phyloP scores from a whole-genome alignment of 2,329 filamentous ascomycete species.

The Penicillium sp. region DNA sequence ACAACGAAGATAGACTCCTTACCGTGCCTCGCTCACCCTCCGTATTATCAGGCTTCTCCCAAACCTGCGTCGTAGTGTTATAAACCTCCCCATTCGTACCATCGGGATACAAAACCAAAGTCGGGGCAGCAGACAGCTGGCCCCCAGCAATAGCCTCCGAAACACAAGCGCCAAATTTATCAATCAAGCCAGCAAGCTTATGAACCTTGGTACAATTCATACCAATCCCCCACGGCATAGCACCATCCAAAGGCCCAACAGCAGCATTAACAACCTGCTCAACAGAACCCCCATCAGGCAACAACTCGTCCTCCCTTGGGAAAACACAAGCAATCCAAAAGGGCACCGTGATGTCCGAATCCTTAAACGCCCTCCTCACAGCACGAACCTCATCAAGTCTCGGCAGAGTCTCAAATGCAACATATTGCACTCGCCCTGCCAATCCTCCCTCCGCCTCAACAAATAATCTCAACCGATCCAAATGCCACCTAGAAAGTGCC shows the following conservation, averaged over 20 bases:
- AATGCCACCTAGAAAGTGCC: constrained; percentile 55
- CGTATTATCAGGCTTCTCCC: constrained; percentile 42
- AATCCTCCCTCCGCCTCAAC: constrained; percentile 35
- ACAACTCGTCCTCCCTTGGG: constrained; percentile 48
- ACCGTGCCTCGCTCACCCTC: constrained; percentile 20
- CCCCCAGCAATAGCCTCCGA: constrained; percentile 4
- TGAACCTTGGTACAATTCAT: constrained; percentile 58
- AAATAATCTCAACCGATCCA: constrained; percentile 52
- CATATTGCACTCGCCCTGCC: constrained; percentile 46
- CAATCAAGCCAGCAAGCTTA: constrained; percentile 26
- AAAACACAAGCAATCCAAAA: constrained; percentile 64
- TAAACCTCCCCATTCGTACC: constrained; percentile 65
- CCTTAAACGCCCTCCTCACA: constrained; percentile 38
- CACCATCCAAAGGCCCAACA: constrained; percentile 22
- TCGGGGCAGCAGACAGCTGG: constrained; percentile 35
- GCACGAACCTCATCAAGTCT: constrained; percentile 59
- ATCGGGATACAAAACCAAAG: constrained; percentile 63
- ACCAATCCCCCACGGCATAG: constrained; percentile 58
- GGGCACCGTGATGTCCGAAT: constrained; percentile 28
- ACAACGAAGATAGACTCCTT: not conserved
- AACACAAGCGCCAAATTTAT: constrained; percentile 19
- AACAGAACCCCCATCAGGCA: constrained; percentile 56
- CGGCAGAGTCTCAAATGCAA: constrained; percentile 65
- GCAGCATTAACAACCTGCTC: constrained; percentile 42
- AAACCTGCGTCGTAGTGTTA: constrained; percentile 58